Conservation (phyloP, 1,284 basidiomycete species). For the Melampsora larici-populina region DNA sequence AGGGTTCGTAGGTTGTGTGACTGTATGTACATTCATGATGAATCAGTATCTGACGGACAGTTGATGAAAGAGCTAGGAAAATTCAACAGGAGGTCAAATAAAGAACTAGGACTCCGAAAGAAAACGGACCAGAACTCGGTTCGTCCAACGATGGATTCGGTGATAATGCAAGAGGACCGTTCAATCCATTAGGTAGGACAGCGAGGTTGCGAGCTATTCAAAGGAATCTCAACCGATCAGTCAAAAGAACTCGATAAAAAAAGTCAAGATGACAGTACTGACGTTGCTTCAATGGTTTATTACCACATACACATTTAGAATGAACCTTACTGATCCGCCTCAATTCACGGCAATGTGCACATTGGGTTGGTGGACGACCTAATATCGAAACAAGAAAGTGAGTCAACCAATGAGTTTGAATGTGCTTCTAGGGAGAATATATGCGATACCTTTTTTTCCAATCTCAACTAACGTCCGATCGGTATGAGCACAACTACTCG, state of each 20-base stretch:
- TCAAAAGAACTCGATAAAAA: too few species aligned
- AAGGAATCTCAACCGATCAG: too few species aligned
- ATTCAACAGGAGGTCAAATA: background rate
- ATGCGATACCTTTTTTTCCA: slow-evolving; percentile 20
- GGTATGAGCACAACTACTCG: slow-evolving; percentile 20
- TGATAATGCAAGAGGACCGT: background rate
- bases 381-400: background rate
- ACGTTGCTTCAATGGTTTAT: slow-evolving; percentile 3
- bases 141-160: background rate
- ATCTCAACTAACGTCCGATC: slow-evolving; percentile 32
- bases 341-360: slow-evolving; percentile 31
- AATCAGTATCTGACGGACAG: background rate
- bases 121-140: background rate
- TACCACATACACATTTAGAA: slow-evolving; percentile 28
- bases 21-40: background rate
- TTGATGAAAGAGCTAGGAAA: too few species aligned
- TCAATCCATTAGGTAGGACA: slow-evolving; percentile 20
- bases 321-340: slow-evolving; percentile 25
- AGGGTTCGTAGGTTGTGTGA: slow-evolving; percentile 9
- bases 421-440: background rate
- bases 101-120: too few species aligned
- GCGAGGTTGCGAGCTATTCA: slow-evolving; percentile 10
- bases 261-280: background rate
- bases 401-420: background rate
- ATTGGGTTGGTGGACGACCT: slow-evolving; percentile 37